Conservation (phyloP, 257 asterid genomes). For the Striga asiatica region DNA sequence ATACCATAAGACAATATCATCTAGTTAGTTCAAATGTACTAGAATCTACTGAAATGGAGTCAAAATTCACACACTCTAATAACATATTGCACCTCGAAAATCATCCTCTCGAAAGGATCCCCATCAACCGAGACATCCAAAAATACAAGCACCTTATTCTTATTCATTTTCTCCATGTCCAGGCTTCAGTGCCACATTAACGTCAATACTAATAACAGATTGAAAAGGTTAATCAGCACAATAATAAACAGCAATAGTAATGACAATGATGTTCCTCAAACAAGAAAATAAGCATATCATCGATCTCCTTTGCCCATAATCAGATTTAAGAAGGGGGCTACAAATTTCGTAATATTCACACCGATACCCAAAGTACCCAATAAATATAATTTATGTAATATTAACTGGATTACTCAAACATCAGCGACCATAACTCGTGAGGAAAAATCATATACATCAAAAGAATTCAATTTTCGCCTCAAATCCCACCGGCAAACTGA, state of each 20-base stretch:
- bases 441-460: too few species aligned
- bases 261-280: background rate
- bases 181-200: constrained; percentile 30
- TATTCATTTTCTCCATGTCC: constrained; percentile 37
- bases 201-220: constrained; percentile 10
- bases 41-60: background rate
- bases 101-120: constrained; percentile 81
- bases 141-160: constrained; percentile 59
- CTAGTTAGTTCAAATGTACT: background rate
- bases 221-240: background rate
- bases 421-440: too few species aligned
- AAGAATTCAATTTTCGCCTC: too few species aligned
- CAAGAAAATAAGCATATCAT: background rate
- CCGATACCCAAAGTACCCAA: too few species aligned
- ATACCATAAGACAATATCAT: background rate
- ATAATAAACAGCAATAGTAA: too few species aligned
- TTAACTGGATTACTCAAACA: too few species aligned
- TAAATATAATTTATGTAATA: too few species aligned
- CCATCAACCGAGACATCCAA: constrained; percentile 92
- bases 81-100: constrained; percentile 61
- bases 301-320: background rate
- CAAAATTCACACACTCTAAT: background rate
- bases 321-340: background rate
- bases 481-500: too few species aligned
- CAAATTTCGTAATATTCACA: background rate